phyloP scores from a whole-genome alignment of 345 rosid genomes.

The Murraya koenigii region DNA sequence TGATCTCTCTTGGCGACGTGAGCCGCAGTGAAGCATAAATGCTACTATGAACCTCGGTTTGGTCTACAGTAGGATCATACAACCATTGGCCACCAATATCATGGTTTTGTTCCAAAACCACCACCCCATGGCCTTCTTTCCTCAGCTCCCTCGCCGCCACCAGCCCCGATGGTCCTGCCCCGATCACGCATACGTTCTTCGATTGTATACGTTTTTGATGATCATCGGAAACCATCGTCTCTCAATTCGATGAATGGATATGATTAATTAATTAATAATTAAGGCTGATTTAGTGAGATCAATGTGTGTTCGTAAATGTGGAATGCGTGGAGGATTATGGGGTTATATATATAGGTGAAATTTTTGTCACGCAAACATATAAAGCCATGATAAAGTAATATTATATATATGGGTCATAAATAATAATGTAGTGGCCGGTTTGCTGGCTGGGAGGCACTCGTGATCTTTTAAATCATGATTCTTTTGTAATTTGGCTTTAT shows the following conservation, averaged over 20 bases:
- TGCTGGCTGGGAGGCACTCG: slow-evolving; percentile 37
- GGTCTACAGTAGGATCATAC: slow-evolving; percentile 54
- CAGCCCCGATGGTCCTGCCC: slow-evolving; percentile 91
- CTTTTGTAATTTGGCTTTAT: not conserved
- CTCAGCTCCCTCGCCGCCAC: slow-evolving; percentile 84
- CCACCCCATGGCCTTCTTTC: slow-evolving; percentile 75
- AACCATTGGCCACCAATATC: slow-evolving; percentile 96
- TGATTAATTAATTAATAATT: no score
- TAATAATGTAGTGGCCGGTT: slow-evolving; percentile 22
- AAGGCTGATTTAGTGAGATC: not conserved
- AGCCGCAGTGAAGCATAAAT: slow-evolving; percentile 75
- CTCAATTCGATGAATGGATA: not conserved
- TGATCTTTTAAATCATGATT: slow-evolving; percentile 26
- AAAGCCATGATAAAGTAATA: no score
- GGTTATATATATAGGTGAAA: not conserved
- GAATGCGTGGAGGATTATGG: not conserved
- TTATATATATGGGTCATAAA: not conserved
- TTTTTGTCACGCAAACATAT: not conserved
- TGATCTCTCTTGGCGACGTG: slow-evolving; percentile 77
- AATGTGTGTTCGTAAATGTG: not conserved
- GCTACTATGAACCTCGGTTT: slow-evolving; percentile 76
- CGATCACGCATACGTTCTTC: slow-evolving; percentile 79
- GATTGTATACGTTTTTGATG: slow-evolving; percentile 7
- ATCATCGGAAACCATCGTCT: slow-evolving; percentile 45
- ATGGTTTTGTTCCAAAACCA: slow-evolving; percentile 76